Evolutionary conservation across 768 basidiomycete genomes (phyloP).

Genomic region (Clathrus columnatus): DNA sequence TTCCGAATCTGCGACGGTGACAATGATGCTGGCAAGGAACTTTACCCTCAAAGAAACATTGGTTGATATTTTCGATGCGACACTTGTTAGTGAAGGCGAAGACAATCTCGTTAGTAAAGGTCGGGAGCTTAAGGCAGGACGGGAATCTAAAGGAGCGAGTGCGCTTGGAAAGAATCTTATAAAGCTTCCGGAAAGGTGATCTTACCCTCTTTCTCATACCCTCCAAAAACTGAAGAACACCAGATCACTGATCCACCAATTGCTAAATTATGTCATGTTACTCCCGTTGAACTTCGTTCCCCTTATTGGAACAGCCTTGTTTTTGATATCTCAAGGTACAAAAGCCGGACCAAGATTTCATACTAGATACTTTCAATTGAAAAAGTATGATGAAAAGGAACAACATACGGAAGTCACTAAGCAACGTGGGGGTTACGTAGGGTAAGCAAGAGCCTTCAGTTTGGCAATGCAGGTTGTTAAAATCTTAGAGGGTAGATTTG

Average conservation of each 20-base stretch:
- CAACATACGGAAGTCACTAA: constrained; percentile 38
- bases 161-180: constrained; percentile 41
- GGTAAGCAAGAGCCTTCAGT: constrained; percentile 32
- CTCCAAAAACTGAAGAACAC: no score
- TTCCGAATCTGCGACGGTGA: constrained; percentile 32
- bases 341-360: constrained; percentile 51
- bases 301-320: constrained; percentile 52
- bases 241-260: constrained; percentile 23
- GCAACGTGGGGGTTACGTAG: constrained; percentile 53
- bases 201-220: no score
- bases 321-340: constrained; percentile 45
- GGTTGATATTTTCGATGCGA: constrained; percentile 39
- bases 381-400: constrained; percentile 38
- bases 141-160: constrained; percentile 27
- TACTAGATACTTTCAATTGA: constrained; percentile 62
- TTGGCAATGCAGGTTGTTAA: no score
- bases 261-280: constrained; percentile 52
- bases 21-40: constrained; percentile 36
- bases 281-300: constrained; percentile 65
- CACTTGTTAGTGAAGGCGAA: constrained; percentile 34
- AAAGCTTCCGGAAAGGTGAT: constrained; percentile 34
- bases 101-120: constrained; percentile 30
- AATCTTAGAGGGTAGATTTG: constrained; percentile 49
- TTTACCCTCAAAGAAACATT: constrained; percentile 37
- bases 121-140: constrained; percentile 25